Evolutionary conservation across 345 rosid genomes (phyloP).

Genomic region (Dovyalis caffra): DNA sequence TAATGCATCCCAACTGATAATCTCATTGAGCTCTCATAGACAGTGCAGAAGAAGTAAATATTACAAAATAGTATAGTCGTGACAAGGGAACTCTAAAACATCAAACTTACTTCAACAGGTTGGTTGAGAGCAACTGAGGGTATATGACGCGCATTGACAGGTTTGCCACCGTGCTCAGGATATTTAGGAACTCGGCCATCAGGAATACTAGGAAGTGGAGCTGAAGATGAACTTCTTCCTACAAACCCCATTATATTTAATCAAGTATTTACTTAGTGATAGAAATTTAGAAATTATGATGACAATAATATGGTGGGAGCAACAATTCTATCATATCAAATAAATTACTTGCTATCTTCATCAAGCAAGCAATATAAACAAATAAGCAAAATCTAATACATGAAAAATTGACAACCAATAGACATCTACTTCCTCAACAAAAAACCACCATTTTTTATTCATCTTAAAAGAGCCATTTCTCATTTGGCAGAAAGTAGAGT

Average conservation of each 20-base stretch:
- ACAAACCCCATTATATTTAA: neutral
- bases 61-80: neutral
- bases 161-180: conserved; percentile 8
- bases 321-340: neutral
- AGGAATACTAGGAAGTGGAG: conserved; percentile 5
- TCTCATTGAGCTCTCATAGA: neutral
- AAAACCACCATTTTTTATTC: neutral
- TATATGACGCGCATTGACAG: neutral
- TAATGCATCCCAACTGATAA: neutral
- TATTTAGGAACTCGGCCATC: neutral
- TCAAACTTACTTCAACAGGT: conserved; percentile 13
- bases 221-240: conserved; percentile 16
- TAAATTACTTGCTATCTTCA: neutral
- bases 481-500: neutral
- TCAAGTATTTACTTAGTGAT: neutral
- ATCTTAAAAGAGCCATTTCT: neutral
- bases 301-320: neutral
- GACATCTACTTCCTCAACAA: neutral
- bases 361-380: neutral
- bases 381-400: neutral
- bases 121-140: conserved; percentile 1
- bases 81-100: neutral
- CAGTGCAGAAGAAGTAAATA: neutral
- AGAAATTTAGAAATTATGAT: neutral
- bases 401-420: neutral